A percentile compares a stretch with the other conserved stretches of the same genome.
These are phyloP conservation scores for Dactylellina leptospora DNA, from an alignment of 2,329 filamentous ascomycete genomes.

Conservation along the genomic window DNA sequence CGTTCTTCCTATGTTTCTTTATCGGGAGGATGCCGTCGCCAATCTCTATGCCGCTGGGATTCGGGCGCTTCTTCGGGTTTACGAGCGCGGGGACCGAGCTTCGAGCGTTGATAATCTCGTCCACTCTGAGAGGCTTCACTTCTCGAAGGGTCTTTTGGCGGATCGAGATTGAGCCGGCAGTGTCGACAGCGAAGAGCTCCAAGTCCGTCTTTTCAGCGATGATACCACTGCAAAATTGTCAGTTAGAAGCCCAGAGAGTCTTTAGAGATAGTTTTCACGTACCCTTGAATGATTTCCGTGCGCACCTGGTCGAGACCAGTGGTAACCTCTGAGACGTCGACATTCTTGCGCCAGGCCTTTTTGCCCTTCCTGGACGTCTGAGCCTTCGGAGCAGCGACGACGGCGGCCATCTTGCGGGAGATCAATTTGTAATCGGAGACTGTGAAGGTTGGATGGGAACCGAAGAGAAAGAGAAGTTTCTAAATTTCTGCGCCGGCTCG, in stretches of 20 bases:
- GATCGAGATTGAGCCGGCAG: conserved; percentile 73
- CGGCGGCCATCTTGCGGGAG: conserved; percentile 63
- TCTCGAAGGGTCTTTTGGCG: conserved; percentile 71
- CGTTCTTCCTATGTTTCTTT: conserved; percentile 80
- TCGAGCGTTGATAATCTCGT: conserved; percentile 87
- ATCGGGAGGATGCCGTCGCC: conserved; percentile 73
- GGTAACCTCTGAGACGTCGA: conserved; percentile 87
- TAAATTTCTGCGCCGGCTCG: conserved; percentile 28
- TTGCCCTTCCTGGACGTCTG: conserved; percentile 97
- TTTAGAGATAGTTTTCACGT: conserved; percentile 57
- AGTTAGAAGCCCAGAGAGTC: conserved; percentile 29
- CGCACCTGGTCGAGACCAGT: conserved; percentile 83
- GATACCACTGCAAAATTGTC: conserved; percentile 72
- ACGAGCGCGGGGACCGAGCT: conserved; percentile 83
- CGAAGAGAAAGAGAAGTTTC: conserved; percentile 18
- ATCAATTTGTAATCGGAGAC: conserved; percentile 3
- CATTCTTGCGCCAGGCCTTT: conserved; percentile 98
- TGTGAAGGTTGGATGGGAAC: conserved; percentile 9
- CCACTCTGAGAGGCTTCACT: conserved; percentile 82
- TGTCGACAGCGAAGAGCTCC: conserved; percentile 86
- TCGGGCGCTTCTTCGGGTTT: conserved; percentile 76
- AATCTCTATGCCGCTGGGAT: conserved; percentile 36
- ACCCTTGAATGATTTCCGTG: conserved; percentile 91
- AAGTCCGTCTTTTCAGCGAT: conserved; percentile 82
- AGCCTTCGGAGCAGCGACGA: conserved; percentile 71